Percentiles rank a stretch among this genome's conserved stretches.
Conservation (phyloP, 371 early-diverging fungal genomes). For the Mucor velutinosus region DNA sequence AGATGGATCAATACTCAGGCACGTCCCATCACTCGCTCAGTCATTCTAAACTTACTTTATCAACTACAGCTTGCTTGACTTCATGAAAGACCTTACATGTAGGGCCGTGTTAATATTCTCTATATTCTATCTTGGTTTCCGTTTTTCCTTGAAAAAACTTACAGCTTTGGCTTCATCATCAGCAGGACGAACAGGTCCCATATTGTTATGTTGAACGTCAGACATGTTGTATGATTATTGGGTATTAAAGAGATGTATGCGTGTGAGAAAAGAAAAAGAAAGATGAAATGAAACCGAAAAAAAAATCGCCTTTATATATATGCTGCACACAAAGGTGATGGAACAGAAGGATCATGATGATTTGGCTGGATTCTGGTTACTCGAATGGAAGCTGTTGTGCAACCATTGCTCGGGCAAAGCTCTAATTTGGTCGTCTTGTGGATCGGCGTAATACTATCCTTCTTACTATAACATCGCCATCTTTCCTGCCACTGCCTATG, state of each 20-base stretch:
- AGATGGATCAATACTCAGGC: neutral
- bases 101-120: neutral
- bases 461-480: too few species aligned
- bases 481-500: too few species aligned
- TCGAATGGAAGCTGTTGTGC: neutral
- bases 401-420: neutral
- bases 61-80: constrained; percentile 41
- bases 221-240: constrained; percentile 38
- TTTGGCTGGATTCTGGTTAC: neutral
- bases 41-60: constrained; percentile 26
- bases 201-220: constrained; percentile 48
- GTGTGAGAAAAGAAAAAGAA: neutral
- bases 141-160: constrained; percentile 18
- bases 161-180: constrained; percentile 50
- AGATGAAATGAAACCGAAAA: neutral
- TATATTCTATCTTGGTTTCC: neutral
- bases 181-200: constrained; percentile 45
- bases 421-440: neutral
- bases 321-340: neutral
- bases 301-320: neutral
- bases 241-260: neutral
- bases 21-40: neutral
- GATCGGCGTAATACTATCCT: too few species aligned
- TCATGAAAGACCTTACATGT: constrained; percentile 38
- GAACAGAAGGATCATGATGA: neutral